Evolutionary conservation across 257 asterid genomes (phyloP).

Genomic region (Solanum appendiculatum): DNA sequence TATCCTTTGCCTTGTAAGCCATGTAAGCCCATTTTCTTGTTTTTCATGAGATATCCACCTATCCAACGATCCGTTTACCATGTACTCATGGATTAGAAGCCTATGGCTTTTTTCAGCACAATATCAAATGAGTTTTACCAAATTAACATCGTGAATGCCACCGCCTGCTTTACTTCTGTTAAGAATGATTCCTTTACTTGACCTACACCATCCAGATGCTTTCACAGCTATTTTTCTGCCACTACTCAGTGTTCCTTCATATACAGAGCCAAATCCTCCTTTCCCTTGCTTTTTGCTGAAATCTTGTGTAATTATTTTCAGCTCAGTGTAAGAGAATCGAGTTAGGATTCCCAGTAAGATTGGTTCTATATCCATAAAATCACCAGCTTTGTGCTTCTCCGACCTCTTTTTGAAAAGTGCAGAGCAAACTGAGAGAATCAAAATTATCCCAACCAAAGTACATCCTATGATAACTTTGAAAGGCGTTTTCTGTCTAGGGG

Average conservation of each 20-base stretch:
- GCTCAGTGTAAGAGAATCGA: slow-evolving; percentile 1
- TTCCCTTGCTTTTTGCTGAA: slow-evolving; percentile 9
- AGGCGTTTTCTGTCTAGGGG: too few relatives aligned
- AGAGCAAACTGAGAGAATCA: neutral
- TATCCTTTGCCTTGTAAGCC: slow-evolving; percentile 5
- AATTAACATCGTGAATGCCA: slow-evolving; percentile 5
- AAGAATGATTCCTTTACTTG: too few relatives aligned
- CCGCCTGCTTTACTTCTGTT: neutral
- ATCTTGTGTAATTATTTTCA: neutral
- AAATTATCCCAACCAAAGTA: neutral
- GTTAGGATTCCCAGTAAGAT: neutral
- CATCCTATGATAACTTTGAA: neutral
- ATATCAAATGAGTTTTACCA: neutral
- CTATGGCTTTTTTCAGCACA: slow-evolving; percentile 1
- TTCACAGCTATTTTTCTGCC: too few relatives aligned
- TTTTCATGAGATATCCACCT: slow-evolving; percentile 4
- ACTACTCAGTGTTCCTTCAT: too few relatives aligned
- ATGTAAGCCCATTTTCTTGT: neutral
- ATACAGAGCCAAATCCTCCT: neutral
- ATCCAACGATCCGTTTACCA: slow-evolving; percentile 17
- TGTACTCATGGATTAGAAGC: slow-evolving; percentile 9
- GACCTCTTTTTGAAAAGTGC: neutral
- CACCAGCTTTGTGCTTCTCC: neutral
- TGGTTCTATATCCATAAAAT: neutral
- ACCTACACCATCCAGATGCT: too few relatives aligned